phyloP scores from a whole-genome alignment of 129 eudicot genomes.

The Calendula officinalis region DNA sequence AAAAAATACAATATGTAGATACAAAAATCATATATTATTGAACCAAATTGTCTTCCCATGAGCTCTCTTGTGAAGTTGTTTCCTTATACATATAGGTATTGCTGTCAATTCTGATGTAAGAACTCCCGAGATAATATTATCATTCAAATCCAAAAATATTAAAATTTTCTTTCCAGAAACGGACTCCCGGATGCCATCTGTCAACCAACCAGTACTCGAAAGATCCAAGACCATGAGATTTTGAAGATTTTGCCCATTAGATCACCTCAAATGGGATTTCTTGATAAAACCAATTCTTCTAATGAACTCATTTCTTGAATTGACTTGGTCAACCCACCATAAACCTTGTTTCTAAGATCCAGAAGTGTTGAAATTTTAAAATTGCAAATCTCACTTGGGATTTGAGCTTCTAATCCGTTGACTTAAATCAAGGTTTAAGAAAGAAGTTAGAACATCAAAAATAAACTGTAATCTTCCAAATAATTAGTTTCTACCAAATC shows the following conservation, averaged over 20 bases:
- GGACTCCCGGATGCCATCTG: slow-evolving; percentile 59
- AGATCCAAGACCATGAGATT: slow-evolving; percentile 54
- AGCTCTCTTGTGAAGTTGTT: too few relatives aligned
- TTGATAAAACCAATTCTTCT: slow-evolving; percentile 58
- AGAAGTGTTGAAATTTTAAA: slow-evolving; percentile 55
- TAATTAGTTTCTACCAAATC: slow-evolving; percentile 60
- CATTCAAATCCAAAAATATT: slow-evolving; percentile 69
- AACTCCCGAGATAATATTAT: too few relatives aligned
- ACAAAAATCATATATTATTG: too few relatives aligned
- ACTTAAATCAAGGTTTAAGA: slow-evolving; percentile 72
- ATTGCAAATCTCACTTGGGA: too few relatives aligned
- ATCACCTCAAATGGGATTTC: slow-evolving; percentile 63
- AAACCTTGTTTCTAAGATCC: slow-evolving; percentile 68
- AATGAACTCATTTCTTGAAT: slow-evolving; percentile 49
- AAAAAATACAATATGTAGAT: too few relatives aligned
- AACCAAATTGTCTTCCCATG: too few relatives aligned
- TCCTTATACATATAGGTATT: too few relatives aligned
- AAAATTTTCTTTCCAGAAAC: slow-evolving; percentile 39
- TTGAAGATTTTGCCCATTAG: slow-evolving; percentile 47
- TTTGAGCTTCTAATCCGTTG: slow-evolving; percentile 38
- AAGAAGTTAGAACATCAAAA: slow-evolving; percentile 52
- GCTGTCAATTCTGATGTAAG: too few relatives aligned
- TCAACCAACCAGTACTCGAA: slow-evolving; percentile 41
- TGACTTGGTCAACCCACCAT: slow-evolving; percentile 56
- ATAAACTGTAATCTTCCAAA: slow-evolving; percentile 46